phyloP scores from a whole-genome alignment of 1,284 basidiomycete genomes.

The Boletus hoseneyae region DNA sequence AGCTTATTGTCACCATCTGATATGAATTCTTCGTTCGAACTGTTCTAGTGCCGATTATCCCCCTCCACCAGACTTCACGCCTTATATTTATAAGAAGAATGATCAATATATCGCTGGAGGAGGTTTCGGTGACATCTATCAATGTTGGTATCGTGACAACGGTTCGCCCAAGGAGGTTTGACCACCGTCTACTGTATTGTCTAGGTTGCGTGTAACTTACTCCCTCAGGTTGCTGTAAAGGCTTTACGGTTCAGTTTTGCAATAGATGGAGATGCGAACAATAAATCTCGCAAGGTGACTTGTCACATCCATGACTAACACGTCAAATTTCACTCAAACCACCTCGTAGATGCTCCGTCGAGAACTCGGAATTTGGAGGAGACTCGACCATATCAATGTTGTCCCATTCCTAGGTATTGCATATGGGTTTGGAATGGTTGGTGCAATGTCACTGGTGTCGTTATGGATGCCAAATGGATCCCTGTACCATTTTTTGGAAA shows the following conservation, averaged over 20 bases:
- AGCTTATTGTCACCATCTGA: no score
- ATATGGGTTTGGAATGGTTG: conserved; percentile 14
- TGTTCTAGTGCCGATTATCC: neutral
- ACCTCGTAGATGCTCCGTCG: conserved; percentile 1
- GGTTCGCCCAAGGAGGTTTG: neutral
- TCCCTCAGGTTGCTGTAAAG: neutral
- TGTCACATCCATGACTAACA: neutral
- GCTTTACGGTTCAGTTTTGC: neutral
- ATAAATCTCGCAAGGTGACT: neutral
- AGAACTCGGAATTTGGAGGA: conserved; percentile 24
- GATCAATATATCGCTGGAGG: neutral
- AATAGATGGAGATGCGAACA: no score
- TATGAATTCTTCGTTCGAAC: neutral
- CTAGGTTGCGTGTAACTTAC: no score
- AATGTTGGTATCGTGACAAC: neutral
- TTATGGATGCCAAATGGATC: conserved; percentile 20
- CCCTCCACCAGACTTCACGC: neutral
- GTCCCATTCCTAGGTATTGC: conserved; percentile 21
- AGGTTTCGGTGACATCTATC: neutral
- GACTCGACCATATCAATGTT: conserved; percentile 15
- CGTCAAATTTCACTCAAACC: neutral
- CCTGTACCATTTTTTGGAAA: conserved; percentile 9
- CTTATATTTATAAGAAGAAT: neutral
- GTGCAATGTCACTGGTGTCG: conserved; percentile 15
- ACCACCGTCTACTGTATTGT: no score